Evolutionary conservation across 1,284 basidiomycete genomes (phyloP), one percentile per base, ranked within the genome.

Genomic region (Fomitopsis pinicola): DNA sequence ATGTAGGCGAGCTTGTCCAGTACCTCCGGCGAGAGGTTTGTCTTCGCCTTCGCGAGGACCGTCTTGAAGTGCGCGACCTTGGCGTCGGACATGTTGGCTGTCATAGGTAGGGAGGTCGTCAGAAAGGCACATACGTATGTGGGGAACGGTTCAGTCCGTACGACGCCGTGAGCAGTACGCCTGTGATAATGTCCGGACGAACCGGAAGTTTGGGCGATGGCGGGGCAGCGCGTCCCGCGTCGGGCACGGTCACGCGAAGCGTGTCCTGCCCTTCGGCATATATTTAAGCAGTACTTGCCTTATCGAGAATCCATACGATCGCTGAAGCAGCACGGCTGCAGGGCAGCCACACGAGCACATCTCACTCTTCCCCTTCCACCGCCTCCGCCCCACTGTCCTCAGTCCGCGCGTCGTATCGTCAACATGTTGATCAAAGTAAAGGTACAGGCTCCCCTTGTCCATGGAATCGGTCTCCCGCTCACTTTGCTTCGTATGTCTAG

Each of bases 341-440:
- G 35, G 40, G 28, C 19, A 36, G 35, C 52, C 36, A 54, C 52
- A 8, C 30, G 50, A 33, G 19, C n/a, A 22, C 53, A 44, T 9
- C 45, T n/a, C 54, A 58, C 52, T 56, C 45, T 44, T 48, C 40
- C 40, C 10, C 54, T 14, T 26, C 56, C 61, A 52, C 58, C 33
- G 1, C 46, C 40, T 45, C 40, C 8, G 5, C 8, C 19, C 35
- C n/a, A 30, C 17, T 9, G 42, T 35, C 30, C 12, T n/a, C 22
- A 40, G 0, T 12, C 46, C n/a, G n/a, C 45, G 57, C 26, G 26
- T 4, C 22, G 42, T 19, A 22, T 5, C 14, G n/a, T 50, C 57
- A 77, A 61, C 67, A 92, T 92, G 90, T 73, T 90, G 72, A 91
- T 92, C 76, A 92, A 92, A 82, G 89, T 92, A 70, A 92, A 91